A percentile compares a stretch with the other conserved stretches of the same genome.
These are phyloP conservation scores for Podospora pseudoanserina DNA, from an alignment of 495 filamentous ascomycete genomes.

Conservation along the genomic window DNA sequence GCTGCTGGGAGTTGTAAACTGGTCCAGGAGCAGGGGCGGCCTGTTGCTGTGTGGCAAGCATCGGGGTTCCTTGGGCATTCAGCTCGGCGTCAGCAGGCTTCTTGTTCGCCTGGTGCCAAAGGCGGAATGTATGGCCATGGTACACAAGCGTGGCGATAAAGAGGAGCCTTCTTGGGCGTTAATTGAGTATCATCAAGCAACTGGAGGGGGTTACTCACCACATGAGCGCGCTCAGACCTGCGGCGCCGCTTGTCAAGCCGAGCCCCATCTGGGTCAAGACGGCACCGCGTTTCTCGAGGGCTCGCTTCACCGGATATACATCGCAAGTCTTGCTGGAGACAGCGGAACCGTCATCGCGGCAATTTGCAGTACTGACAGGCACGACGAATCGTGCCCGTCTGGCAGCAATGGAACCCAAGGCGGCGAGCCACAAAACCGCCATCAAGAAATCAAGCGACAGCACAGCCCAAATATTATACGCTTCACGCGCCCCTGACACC, in stretches of 20 bases:
- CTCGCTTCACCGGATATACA: slow-evolving; percentile 19
- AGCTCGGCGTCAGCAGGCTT: slow-evolving; percentile 34
- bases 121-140: slow-evolving; percentile 41
- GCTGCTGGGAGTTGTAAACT: background rate
- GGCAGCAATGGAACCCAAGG: slow-evolving; percentile 43
- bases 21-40: slow-evolving; percentile 14
- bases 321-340: slow-evolving; percentile 37
- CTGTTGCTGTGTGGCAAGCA: slow-evolving; percentile 26
- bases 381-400: slow-evolving; percentile 36
- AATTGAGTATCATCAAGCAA: background rate
- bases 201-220: slow-evolving; percentile 24
- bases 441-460: slow-evolving; percentile 44
- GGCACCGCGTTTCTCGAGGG: slow-evolving; percentile 26
- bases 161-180: slow-evolving; percentile 31
- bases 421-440: slow-evolving; percentile 47
- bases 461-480: slow-evolving; percentile 47
- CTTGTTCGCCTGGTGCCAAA: slow-evolving; percentile 31
- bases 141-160: slow-evolving; percentile 45
- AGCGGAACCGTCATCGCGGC: slow-evolving; percentile 38
- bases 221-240: slow-evolving; percentile 42
- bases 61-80: slow-evolving; percentile 30
- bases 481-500: slow-evolving; percentile 29
- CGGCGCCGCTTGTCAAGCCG: slow-evolving; percentile 36
- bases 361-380: slow-evolving; percentile 30
- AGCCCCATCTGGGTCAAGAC: slow-evolving; percentile 31